Conservation (phyloP, 1,139 yeast genomes). For the Candida pseudoviswanathii region DNA sequence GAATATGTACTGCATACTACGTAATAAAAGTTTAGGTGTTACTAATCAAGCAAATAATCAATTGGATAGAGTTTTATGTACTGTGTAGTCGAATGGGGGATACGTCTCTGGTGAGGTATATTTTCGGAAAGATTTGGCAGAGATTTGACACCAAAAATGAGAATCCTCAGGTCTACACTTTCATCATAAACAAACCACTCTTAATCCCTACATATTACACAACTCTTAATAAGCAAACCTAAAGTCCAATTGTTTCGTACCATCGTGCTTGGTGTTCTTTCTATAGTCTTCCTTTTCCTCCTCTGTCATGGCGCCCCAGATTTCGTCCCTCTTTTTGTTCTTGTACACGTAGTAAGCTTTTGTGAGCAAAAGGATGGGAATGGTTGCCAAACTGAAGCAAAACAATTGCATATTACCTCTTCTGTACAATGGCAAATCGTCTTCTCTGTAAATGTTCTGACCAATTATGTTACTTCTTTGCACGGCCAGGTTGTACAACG, state of each 20-base stretch:
- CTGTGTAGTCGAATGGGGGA: too few relatives aligned
- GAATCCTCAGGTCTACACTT: too few relatives aligned
- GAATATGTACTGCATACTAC: too few relatives aligned
- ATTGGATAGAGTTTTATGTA: too few relatives aligned
- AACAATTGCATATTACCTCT: conserved; percentile 48
- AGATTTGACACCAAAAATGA: too few relatives aligned
- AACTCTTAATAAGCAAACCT: conserved; percentile 24
- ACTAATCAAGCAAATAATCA: too few relatives aligned
- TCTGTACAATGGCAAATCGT: conserved; percentile 60
- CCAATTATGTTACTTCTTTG: conserved; percentile 57
- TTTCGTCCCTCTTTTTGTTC: conserved; percentile 43
- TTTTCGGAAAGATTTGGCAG: too few relatives aligned
- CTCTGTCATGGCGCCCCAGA: conserved; percentile 50
- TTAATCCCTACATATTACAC: too few relatives aligned
- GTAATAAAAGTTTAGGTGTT: too few relatives aligned
- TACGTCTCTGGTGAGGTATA: too few relatives aligned
- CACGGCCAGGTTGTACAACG: conserved; percentile 62
- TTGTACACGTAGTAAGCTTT: conserved; percentile 48
- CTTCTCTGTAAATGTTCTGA: conserved; percentile 54
- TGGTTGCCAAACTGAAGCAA: conserved; percentile 17
- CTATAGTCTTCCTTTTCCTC: conserved; percentile 52
- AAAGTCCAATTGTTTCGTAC: conserved; percentile 61
- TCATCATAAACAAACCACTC: too few relatives aligned
- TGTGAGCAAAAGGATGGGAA: conserved; percentile 22
- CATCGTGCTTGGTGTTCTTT: conserved; percentile 47